These are phyloP conservation scores for Trichosporon sp. DNA, from an alignment of 1,284 basidiomycete genomes.

Conservation along the genomic window DNA sequence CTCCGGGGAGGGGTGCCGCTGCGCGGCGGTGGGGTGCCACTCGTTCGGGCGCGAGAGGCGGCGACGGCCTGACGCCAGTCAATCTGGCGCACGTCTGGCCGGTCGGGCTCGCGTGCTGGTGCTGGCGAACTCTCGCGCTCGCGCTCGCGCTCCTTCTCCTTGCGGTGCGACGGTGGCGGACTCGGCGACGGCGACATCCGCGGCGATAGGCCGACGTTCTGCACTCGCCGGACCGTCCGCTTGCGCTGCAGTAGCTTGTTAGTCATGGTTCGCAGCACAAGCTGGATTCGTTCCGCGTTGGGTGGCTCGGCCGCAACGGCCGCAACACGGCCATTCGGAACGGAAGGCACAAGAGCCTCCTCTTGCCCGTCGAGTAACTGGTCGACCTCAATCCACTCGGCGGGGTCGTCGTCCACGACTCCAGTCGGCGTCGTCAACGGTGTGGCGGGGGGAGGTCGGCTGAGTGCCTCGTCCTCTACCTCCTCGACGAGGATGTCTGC, in stretches of 20 bases:
- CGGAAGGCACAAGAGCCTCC: neutral
- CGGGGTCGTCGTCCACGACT: constrained; percentile 22
- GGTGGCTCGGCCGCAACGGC: constrained; percentile 14
- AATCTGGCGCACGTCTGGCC: constrained; percentile 8
- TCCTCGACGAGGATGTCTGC: constrained; percentile 22
- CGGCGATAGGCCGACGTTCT: constrained; percentile 2
- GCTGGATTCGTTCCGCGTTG: constrained; percentile 44
- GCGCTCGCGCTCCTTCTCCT: neutral
- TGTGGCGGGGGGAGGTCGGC: neutral
- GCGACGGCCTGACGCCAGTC: constrained; percentile 6
- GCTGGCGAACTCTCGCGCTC: neutral
- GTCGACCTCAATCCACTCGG: constrained; percentile 50
- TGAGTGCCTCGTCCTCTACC: constrained; percentile 17
- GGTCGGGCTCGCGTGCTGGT: neutral
- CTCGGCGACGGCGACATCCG: constrained; percentile 11
- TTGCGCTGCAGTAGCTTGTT: constrained; percentile 50
- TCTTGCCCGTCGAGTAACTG: constrained; percentile 22
- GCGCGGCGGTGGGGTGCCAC: neutral
- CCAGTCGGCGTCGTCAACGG: constrained; percentile 5
- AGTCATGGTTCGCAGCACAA: constrained; percentile 52
- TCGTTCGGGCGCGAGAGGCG: neutral
- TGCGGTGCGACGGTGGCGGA: constrained; percentile 5
- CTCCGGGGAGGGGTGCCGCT: neutral
- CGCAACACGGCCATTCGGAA: neutral
- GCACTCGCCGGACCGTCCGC: constrained; percentile 42